Percentiles rank a stretch among this genome's conserved stretches.
Conservation (phyloP, 139 green algal genomes). For the Gonium pectorale region DNA sequence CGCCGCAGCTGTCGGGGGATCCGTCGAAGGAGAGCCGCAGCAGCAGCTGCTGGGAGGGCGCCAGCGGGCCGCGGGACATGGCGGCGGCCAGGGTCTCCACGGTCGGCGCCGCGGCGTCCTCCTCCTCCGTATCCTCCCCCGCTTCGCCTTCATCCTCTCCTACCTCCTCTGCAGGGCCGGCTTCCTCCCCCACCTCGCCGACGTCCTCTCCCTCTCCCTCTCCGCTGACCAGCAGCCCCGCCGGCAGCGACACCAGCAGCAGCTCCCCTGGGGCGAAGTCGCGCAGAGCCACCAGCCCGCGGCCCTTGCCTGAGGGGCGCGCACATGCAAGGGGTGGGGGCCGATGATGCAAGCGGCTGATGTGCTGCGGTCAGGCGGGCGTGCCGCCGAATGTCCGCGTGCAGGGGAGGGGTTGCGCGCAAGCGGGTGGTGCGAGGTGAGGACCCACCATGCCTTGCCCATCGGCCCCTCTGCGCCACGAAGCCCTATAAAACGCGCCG, state of each 20-base stretch:
- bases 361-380: not conserved
- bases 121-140: not conserved
- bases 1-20: not conserved
- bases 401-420: not conserved
- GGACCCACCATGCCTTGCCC: too few species aligned
- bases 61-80: not conserved
- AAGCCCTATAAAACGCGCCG: too few species aligned
- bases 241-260: slow-evolving; percentile 21
- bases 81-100: not conserved
- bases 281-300: not conserved
- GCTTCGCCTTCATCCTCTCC: too few species aligned
- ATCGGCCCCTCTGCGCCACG: too few species aligned
- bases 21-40: slow-evolving; percentile 15
- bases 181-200: too few species aligned
- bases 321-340: too few species aligned
- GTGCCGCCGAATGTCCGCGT: too few species aligned
- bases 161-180: too few species aligned
- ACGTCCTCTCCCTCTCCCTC: not conserved
- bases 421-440: not conserved
- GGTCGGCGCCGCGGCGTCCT: not conserved
- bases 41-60: slow-evolving; percentile 7
- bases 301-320: slow-evolving; percentile 19
- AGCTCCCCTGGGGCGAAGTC: not conserved
- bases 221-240: not conserved
- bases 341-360: not conserved